These are phyloP conservation scores for Erysiphe pulchra DNA, from an alignment of 2,329 filamentous ascomycete species.

Conservation along the genomic window DNA sequence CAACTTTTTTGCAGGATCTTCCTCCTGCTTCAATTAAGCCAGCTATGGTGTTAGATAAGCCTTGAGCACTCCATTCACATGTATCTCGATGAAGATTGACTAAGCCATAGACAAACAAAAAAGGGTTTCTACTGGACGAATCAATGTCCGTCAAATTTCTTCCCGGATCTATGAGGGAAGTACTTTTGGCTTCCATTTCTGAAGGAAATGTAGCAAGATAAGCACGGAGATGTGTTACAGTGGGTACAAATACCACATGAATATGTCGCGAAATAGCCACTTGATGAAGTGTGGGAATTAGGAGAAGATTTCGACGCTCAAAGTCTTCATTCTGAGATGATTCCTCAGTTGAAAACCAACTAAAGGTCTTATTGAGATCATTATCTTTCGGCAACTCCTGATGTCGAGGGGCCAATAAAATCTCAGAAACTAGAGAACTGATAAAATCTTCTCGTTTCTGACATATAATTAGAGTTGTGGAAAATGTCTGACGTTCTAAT, in stretches of 20 bases:
- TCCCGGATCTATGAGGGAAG: neutral
- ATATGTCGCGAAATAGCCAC: constrained; percentile 43
- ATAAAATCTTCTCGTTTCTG: constrained; percentile 39
- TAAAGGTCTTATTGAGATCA: neutral
- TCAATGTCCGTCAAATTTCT: constrained; percentile 2
- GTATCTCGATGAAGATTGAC: constrained; percentile 39
- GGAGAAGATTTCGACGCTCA: constrained; percentile 17
- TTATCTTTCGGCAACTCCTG: constrained; percentile 3
- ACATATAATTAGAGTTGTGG: constrained; percentile 48
- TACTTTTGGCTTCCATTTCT: neutral
- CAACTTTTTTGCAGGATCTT: constrained; percentile 18
- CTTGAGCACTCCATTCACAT: constrained; percentile 53
- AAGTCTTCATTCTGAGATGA: constrained; percentile 3
- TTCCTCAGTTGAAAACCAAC: neutral
- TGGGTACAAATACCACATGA: constrained; percentile 45
- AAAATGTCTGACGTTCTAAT: constrained; percentile 25
- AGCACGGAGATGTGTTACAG: constrained; percentile 51
- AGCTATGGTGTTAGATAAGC: constrained; percentile 35
- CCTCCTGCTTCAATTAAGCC: constrained; percentile 33
- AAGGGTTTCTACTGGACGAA: constrained; percentile 12
- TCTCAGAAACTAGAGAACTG: constrained; percentile 24
- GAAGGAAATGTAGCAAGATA: constrained; percentile 30
- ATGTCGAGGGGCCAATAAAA: constrained; percentile 10
- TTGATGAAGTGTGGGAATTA: constrained; percentile 40
- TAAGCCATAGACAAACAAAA: constrained; percentile 38